These are phyloP conservation scores for Fusarium goolgardi DNA, from an alignment of 2,329 filamentous ascomycete species.

Conservation along the genomic window DNA sequence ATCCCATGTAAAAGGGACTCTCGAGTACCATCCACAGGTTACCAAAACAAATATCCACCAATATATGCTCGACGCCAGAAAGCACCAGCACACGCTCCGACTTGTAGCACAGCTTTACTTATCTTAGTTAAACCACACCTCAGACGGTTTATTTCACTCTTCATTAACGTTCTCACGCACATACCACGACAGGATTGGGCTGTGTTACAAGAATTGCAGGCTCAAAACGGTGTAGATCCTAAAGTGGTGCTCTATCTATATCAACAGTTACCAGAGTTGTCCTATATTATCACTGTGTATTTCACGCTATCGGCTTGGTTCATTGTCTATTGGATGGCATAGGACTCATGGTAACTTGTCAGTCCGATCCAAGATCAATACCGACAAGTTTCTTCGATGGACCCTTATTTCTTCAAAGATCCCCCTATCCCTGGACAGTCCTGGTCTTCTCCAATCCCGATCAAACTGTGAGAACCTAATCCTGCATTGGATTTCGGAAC, in stretches of 20 bases:
- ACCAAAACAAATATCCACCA: background rate
- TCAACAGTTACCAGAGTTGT: background rate
- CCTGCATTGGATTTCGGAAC: constrained; percentile 5
- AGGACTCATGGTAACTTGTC: background rate
- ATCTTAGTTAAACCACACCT: background rate
- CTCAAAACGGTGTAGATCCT: background rate
- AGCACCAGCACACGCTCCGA: background rate
- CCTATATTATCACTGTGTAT: background rate
- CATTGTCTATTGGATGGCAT: background rate
- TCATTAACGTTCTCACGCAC: background rate
- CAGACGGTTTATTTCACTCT: background rate
- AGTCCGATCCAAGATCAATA: background rate
- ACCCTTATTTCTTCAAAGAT: background rate
- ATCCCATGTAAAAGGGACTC: background rate
- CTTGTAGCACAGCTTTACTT: background rate
- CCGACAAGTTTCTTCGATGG: background rate
- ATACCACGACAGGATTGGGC: background rate
- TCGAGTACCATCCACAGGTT: background rate
- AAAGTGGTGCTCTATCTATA: background rate
- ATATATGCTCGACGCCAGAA: background rate
- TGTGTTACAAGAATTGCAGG: background rate
- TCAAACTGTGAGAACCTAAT: background rate
- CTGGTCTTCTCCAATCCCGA: background rate
- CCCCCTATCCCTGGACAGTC: background rate
- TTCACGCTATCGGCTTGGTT: background rate